Percentiles rank a stretch among this genome's conserved stretches.
These are phyloP conservation scores for Tetrapisispora taiwanensis DNA, from an alignment of 805 yeast genomes.

Conservation along the genomic window DNA sequence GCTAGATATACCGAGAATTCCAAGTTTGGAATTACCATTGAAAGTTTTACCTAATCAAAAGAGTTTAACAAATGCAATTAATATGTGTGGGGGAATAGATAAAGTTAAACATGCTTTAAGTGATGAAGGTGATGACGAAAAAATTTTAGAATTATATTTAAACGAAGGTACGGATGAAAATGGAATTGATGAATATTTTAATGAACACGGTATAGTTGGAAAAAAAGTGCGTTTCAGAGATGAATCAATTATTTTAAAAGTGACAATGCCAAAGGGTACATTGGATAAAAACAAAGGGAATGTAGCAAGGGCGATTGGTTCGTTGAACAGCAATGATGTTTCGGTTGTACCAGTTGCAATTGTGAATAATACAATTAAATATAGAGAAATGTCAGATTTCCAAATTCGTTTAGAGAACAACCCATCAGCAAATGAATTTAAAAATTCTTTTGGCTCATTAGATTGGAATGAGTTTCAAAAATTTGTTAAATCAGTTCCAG, in stretches of 20 bases:
- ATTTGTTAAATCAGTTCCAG: slow-evolving; percentile 29
- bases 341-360: slow-evolving; percentile 54
- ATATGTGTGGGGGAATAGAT: slow-evolving; percentile 56
- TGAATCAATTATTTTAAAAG: slow-evolving; percentile 50
- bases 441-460: slow-evolving; percentile 21
- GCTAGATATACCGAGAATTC: slow-evolving; percentile 62
- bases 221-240: slow-evolving; percentile 34
- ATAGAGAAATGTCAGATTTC: slow-evolving; percentile 82
- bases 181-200: slow-evolving; percentile 27
- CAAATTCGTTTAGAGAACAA: slow-evolving; percentile 60
- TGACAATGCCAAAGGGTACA: slow-evolving; percentile 48
- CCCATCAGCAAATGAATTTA: slow-evolving; percentile 33
- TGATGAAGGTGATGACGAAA: slow-evolving; percentile 21
- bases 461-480: slow-evolving; percentile 25
- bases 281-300: slow-evolving; percentile 34
- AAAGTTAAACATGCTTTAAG: slow-evolving; percentile 27
- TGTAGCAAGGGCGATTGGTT: slow-evolving; percentile 34
- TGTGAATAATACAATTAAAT: slow-evolving; percentile 57
- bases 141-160: slow-evolving; percentile 23
- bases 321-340: slow-evolving; percentile 31
- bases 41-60: slow-evolving; percentile 37
- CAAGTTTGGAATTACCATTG: slow-evolving; percentile 72
- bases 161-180: slow-evolving; percentile 34
- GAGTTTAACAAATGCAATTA: slow-evolving; percentile 51
- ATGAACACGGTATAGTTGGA: slow-evolving; percentile 57